phyloP scores from a whole-genome alignment of 1,139 yeast genomes.

The Nadsonia commutata region DNA sequence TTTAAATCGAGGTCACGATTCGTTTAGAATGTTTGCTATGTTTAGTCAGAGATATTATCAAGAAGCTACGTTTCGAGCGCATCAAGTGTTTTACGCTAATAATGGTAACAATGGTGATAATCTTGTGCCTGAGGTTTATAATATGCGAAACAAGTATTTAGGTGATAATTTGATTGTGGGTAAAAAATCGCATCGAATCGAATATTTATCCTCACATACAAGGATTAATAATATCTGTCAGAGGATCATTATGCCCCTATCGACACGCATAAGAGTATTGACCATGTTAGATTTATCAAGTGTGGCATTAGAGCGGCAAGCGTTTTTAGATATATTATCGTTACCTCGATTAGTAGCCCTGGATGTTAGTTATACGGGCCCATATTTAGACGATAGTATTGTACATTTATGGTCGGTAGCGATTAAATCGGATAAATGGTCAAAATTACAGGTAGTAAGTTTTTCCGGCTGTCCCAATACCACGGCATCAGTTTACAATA shows the following conservation, averaged over 20 bases:
- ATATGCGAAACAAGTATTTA: conserved; percentile 3
- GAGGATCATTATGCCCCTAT: neutral
- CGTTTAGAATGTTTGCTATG: conserved; percentile 13
- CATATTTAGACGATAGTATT: conserved; percentile 6
- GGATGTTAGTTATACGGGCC: conserved; percentile 12
- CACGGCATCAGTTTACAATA: conserved; percentile 1
- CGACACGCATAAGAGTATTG: conserved; percentile 7
- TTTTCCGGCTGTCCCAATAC: conserved; percentile 2
- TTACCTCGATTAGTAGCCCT: conserved; percentile 12
- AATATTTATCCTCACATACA: conserved; percentile 1
- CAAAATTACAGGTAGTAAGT: conserved; percentile 11
- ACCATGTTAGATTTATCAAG: conserved; percentile 12
- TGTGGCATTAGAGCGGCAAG: conserved; percentile 4
- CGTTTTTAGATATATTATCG: conserved; percentile 9
- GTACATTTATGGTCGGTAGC: conserved; percentile 15
- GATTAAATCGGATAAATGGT: conserved; percentile 12
- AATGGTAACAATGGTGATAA: neutral
- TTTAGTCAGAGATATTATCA: conserved; percentile 13
- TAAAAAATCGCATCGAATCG: conserved; percentile 4
- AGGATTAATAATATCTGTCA: neutral
- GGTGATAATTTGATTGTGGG: conserved; percentile 5
- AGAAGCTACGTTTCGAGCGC: conserved; percentile 12
- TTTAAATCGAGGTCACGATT: conserved; percentile 14
- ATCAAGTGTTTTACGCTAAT: conserved; percentile 7
- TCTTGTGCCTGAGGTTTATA: neutral